These are phyloP conservation scores for Gloeophyllum trabeum DNA, from an alignment of 768 basidiomycete species.

Conservation along the genomic window DNA sequence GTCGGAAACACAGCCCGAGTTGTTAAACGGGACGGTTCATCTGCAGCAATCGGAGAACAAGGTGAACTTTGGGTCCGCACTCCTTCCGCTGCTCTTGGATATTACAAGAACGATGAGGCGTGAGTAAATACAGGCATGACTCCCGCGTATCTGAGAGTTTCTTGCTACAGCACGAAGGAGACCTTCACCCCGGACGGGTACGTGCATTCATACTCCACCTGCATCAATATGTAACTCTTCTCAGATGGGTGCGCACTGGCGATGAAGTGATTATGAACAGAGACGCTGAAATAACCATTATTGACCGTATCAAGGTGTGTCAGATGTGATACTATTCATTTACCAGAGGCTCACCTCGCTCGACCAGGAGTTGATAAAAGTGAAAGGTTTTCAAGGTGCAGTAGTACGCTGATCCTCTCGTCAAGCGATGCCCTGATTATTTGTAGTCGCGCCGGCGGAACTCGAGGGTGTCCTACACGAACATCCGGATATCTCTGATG, in stretches of 20 bases:
- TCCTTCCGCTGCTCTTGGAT: conserved; percentile 29
- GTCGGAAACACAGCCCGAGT: conserved; percentile 33
- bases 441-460: conserved; percentile 69
- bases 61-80: conserved; percentile 38
- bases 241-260: conserved; percentile 59
- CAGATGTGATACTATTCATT: not conserved
- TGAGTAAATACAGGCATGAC: conserved; percentile 4
- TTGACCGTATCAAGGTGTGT: conserved; percentile 59
- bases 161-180: conserved; percentile 59
- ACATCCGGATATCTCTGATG: conserved; percentile 47
- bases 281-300: conserved; percentile 45
- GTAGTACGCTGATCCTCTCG: too few species aligned
- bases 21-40: conserved; percentile 32
- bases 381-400: conserved; percentile 60
- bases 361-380: conserved; percentile 58
- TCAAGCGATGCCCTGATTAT: too few species aligned
- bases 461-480: conserved; percentile 52
- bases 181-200: too few species aligned
- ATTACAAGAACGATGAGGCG: conserved; percentile 11
- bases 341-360: conserved; percentile 6
- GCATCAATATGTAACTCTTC: not conserved
- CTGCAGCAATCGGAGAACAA: conserved; percentile 28
- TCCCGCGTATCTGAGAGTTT: too few species aligned
- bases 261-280: conserved; percentile 48
- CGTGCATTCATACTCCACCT: not conserved